Percentiles rank a stretch among this genome's conserved stretches.
Evolutionary conservation across 2,329 filamentous ascomycete species (phyloP).

Genomic region (Colletotrichum cordylinicola): DNA sequence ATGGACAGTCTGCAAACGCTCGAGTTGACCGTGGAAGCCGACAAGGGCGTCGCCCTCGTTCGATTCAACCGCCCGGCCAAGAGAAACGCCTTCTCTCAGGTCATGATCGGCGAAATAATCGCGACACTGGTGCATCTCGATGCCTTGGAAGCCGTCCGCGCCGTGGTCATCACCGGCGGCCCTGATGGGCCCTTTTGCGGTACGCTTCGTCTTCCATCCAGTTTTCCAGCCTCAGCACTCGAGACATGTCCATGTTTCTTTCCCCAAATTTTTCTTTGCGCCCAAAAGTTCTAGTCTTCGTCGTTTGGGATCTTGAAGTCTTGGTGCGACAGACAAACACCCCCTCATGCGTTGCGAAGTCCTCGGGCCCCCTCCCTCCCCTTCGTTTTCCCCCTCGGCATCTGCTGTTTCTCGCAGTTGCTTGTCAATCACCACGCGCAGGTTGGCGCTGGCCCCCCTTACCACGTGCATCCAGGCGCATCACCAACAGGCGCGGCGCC

Average conservation of each 20-base stretch:
- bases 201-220: constrained; percentile 24
- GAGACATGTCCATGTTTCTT: not conserved
- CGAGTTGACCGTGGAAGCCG: constrained; percentile 4
- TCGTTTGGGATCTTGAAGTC: not conserved
- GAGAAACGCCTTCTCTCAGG: constrained; percentile 62
- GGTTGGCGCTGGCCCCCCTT: not conserved
- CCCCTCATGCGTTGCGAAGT: not conserved
- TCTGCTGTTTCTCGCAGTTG: not conserved
- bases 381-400: not conserved
- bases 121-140: constrained; percentile 20
- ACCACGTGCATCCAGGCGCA: not conserved
- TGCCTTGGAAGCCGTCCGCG: constrained; percentile 31
- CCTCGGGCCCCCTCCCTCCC: not conserved
- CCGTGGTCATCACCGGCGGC: constrained; percentile 42
- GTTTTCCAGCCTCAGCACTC: not conserved
- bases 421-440: not conserved
- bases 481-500: not conserved
- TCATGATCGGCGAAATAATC: constrained; percentile 53
- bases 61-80: constrained; percentile 54
- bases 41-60: constrained; percentile 17
- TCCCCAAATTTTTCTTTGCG: not conserved
- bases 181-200: constrained; percentile 39
- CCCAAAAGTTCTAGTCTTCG: not conserved
- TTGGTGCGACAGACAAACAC: not conserved
- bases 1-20: constrained; percentile 21